Base-by-base conservation (phyloP, 2,329 filamentous ascomycete species). In the Cladosporium colombiae region DNA sequence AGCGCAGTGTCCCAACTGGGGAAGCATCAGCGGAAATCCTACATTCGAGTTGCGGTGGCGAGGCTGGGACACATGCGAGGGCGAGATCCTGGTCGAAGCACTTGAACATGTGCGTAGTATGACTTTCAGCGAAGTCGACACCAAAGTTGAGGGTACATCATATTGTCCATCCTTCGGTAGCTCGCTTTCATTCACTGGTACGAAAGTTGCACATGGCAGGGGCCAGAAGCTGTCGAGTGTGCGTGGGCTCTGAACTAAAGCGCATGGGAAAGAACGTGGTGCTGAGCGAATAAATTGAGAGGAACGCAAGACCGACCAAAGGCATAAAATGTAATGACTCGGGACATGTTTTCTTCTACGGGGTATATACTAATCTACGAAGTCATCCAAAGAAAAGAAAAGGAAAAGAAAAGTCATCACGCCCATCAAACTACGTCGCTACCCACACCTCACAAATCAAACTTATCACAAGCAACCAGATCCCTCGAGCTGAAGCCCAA, bases 401-500 rank as follows among this genome's bases (percentile, higher is more conserved):
- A n/a, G n/a, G n/a, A n/a, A n/a, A n/a, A n/a, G n/a, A n/a, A n/a
- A n/a, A n/a, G n/a, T n/a, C n/a, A n/a, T n/a, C n/a, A n/a, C n/a
- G n/a, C n/a, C n/a, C n/a, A n/a, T n/a, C n/a, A n/a, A n/a, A n/a
- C n/a, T n/a, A n/a, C n/a, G n/a, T n/a, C n/a, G n/a, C n/a, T n/a
- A n/a, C n/a, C n/a, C n/a, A n/a, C n/a, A n/a, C n/a, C n/a, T n/a
- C 46, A 62, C 21, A 64, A 57, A 16, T 49, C 53, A 25, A 64
- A 64, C 14, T 25, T 57, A 44, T 58, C 55, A n/a, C 62, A 64
- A 58, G 29, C 52, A n/a, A 37, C 52, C 52, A 56, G 18, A 23
- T 75, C 68, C 52, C 75, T 65, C 35, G 68, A 71, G 16, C 70
- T 72, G 16, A 74, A 76, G 0, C 76, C 76, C 50, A 78, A 27